Evolutionary conservation across 768 basidiomycete genomes (phyloP), one percentile per base, ranked within the genome.

Genomic region (Amanita phalloides): DNA sequence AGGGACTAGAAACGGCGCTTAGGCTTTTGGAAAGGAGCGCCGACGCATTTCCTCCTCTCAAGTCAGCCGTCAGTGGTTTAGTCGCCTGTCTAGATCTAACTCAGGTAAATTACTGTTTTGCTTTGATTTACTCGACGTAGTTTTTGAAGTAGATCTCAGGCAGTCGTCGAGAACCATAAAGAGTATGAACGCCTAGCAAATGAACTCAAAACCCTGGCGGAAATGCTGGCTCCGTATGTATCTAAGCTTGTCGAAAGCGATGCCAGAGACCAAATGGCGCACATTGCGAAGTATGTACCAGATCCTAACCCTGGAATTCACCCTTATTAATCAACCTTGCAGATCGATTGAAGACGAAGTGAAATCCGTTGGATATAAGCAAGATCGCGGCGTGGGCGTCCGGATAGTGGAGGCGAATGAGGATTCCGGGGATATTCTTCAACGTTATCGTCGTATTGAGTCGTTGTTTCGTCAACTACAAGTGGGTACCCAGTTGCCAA

Each of bases 21-120:
- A 42, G 44, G 39, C 51, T 52, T 46, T 37, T 52, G 32, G 51
- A 52, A 46, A 21, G 43, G 43, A 37, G 36, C 36, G 36, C 36
- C 36, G 36, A 4, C 10, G 36, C 36, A 5, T 37, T 37, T 37
- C 36, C 36, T 37, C 37, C 36, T 45, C 52, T 53, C 35, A 53
- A 48, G 35, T 53, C 42, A 38, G 51, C 44, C 47, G 45, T 53
- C 32, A 32, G 45, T 17, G 52, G 52, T 7, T 53, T 53, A 46
- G 45, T 53, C 13, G 45, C 52, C 35, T 53, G 52, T 48, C 45
- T 53, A 35, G 44, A 53, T 38, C 45, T 53, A 39, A 21, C 52
- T 37, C 44, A 53, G 39, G 52, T 53, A 53, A 28, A 46, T 39
- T 28, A 53, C 51, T 13, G 30, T 53, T 41, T 45, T 26, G 36